Evolutionary conservation across 306 rosid species (phyloP).

Genomic region (Castanea mollissima): DNA sequence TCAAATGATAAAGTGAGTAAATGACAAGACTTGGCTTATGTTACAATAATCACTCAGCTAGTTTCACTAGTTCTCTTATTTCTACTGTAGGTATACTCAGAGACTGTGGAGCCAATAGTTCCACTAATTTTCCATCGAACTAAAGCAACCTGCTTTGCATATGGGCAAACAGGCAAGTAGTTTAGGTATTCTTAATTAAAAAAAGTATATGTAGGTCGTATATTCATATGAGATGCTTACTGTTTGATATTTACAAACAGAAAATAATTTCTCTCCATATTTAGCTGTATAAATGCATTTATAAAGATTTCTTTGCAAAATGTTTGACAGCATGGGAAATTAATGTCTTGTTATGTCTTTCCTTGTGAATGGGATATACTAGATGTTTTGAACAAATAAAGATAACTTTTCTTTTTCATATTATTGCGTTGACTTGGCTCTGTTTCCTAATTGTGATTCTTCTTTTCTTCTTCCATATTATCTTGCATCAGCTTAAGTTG

Average conservation of each 20-base stretch:
- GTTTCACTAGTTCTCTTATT: slow-evolving; percentile 20
- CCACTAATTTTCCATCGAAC: slow-evolving; percentile 76
- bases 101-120: slow-evolving; percentile 77
- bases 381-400: background rate
- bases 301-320: background rate
- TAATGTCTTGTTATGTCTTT: background rate
- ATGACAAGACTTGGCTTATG: slow-evolving; percentile 12
- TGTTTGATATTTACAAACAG: background rate
- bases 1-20: slow-evolving; percentile 69
- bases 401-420: background rate
- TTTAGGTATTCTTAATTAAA: slow-evolving; percentile 8
- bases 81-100: slow-evolving; percentile 57
- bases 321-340: background rate
- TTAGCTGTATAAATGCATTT: background rate
- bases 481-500: background rate
- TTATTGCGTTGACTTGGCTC: slow-evolving; percentile 6
- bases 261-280: background rate
- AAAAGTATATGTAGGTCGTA: slow-evolving; percentile 8
- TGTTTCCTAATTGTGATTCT: background rate
- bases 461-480: slow-evolving; percentile 9
- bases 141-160: slow-evolving; percentile 90
- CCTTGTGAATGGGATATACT: background rate
- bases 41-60: slow-evolving; percentile 9
- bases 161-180: slow-evolving; percentile 80
- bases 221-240: background rate